Evolutionary conservation across 306 rosid genomes (phyloP).

Genomic region (Styphnolobium japonicum): DNA sequence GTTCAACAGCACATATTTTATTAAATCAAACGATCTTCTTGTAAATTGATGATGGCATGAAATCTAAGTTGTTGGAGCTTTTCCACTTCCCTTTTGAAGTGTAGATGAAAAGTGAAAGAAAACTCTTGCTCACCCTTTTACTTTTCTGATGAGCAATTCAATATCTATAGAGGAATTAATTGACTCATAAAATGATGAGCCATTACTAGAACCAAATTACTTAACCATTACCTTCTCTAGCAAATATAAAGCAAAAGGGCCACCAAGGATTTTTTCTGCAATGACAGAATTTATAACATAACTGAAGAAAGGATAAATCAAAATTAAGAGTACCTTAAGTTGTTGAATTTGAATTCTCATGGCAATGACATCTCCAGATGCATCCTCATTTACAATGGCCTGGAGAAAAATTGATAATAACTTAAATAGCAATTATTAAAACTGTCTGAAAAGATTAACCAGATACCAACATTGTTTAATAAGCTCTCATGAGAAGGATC

Average conservation of each 20-base stretch:
- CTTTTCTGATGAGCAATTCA: background rate
- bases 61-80: background rate
- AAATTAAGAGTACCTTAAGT: conserved; percentile 67
- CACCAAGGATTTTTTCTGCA: background rate
- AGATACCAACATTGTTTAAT: background rate
- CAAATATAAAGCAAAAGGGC: background rate
- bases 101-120: conserved; percentile 2
- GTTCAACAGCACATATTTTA: background rate
- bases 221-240: background rate
- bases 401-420: conserved; percentile 30
- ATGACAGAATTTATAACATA: background rate
- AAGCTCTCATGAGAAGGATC: background rate
- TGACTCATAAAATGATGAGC: background rate
- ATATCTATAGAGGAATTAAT: background rate
- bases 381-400: conserved; percentile 97
- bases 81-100: conserved; percentile 3
- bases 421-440: background rate
- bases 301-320: conserved; percentile 7
- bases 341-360: conserved; percentile 97
- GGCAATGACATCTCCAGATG: conserved; percentile 94
- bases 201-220: conserved; percentile 7
- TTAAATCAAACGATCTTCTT: background rate
- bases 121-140: background rate
- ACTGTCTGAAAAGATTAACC: background rate
- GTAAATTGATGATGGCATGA: background rate